Evolutionary conservation across 75 land plant species (phyloP).

Genomic region (Selaginella moellendorffii): DNA sequence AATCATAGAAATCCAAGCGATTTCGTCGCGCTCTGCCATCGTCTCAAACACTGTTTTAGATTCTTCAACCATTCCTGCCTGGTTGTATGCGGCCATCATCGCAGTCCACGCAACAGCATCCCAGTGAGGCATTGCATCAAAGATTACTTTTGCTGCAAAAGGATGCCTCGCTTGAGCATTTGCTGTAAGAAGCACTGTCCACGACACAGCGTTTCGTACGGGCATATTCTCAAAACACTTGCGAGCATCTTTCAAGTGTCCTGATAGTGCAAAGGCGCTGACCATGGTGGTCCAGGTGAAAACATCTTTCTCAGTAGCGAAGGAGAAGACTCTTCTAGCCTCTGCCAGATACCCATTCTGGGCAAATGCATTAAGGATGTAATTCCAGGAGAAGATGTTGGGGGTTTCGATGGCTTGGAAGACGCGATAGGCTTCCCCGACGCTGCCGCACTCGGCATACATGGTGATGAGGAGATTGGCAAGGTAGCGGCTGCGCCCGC

Average conservation of each 20-base stretch:
- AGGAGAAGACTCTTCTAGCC: neutral
- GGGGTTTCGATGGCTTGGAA: neutral
- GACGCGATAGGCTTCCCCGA: neutral
- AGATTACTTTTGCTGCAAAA: neutral
- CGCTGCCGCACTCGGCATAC: neutral
- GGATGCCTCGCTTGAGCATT: neutral
- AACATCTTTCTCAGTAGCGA: neutral
- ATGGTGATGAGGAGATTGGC: neutral
- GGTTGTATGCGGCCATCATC: neutral
- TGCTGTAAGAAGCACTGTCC: neutral
- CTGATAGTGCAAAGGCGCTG: neutral
- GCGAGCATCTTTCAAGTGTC: neutral
- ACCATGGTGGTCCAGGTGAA: slow-evolving; percentile 4
- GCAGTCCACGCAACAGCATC: slow-evolving; percentile 5
- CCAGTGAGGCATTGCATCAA: neutral
- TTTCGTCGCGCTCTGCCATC: neutral
- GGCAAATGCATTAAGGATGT: neutral
- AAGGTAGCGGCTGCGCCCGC: neutral
- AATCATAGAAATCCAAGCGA: neutral
- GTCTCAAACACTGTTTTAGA: neutral
- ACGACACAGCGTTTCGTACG: neutral
- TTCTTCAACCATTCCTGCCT: slow-evolving; percentile 1
- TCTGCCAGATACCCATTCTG: neutral
- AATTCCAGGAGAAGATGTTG: neutral
- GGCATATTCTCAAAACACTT: neutral